Evolutionary conservation across 495 filamentous ascomycete genomes (phyloP).

Genomic region (Neurospora terricola): DNA sequence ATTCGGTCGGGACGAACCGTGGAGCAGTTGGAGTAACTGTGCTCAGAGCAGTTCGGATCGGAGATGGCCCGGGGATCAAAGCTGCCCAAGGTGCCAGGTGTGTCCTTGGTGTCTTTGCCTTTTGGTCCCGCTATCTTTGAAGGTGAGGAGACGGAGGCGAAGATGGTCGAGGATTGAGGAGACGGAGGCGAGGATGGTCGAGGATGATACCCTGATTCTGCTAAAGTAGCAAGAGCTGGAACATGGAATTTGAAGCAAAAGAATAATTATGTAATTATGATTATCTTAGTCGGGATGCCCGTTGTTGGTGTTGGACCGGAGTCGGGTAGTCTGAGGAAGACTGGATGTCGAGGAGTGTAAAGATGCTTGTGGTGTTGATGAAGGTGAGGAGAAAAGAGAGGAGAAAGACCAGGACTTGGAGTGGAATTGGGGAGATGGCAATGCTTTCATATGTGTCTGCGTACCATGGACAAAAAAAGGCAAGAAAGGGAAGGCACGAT

Average conservation of each 20-base stretch:
- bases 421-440: not conserved
- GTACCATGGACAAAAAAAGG: not conserved
- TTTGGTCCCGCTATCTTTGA: not conserved
- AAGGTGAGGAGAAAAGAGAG: not conserved
- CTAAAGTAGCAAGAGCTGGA: not conserved
- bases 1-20: not conserved
- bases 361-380: not conserved
- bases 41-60: not conserved
- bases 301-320: not conserved
- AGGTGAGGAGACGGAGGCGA: not conserved
- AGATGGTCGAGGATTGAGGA: not conserved
- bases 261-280: not conserved
- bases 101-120: not conserved
- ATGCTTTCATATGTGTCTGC: not conserved
- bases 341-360: not conserved
- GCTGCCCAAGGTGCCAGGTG: not conserved
- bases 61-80: not conserved
- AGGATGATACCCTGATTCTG: not conserved
- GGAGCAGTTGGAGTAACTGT: not conserved
- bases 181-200: no score
- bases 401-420: not conserved
- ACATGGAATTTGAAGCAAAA: not conserved
- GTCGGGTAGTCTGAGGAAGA: not conserved
- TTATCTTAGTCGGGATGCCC: not conserved
- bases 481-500: not conserved